phyloP scores from a whole-genome alignment of 257 asterid genomes.

The Craterostigma plantagineum region DNA sequence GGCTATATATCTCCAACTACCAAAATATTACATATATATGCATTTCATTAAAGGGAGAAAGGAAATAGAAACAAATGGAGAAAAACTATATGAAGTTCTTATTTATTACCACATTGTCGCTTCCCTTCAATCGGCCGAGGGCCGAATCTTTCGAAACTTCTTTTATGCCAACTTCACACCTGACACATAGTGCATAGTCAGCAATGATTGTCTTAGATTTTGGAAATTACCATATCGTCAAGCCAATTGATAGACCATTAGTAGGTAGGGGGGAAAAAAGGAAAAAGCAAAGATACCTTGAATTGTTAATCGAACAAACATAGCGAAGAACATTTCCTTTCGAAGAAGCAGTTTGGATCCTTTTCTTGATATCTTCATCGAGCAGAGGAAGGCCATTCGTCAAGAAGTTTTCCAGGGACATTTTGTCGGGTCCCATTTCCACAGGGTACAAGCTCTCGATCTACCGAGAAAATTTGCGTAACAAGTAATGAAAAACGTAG shows the following conservation, averaged over 20 bases:
- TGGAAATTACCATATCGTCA: too few relatives aligned
- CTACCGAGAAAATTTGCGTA: slow-evolving; percentile 23
- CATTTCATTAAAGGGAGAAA: background rate
- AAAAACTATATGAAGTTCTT: too few relatives aligned
- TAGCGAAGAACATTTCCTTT: slow-evolving; percentile 84
- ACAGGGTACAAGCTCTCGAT: slow-evolving; percentile 82
- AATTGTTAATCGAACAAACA: slow-evolving; percentile 60
- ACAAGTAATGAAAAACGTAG: slow-evolving; percentile 11
- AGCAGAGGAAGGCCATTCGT: slow-evolving; percentile 56
- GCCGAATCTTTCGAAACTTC: slow-evolving; percentile 84
- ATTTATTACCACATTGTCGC: slow-evolving; percentile 64
- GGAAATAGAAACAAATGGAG: background rate
- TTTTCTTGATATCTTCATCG: slow-evolving; percentile 41
- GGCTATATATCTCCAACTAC: slow-evolving; percentile 75
- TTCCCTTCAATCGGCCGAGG: slow-evolving; percentile 73
- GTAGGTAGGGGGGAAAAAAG: too few relatives aligned
- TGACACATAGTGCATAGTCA: too few relatives aligned
- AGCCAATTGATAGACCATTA: too few relatives aligned
- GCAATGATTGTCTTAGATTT: background rate
- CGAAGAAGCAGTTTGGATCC: slow-evolving; percentile 41
- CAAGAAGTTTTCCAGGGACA: slow-evolving; percentile 65
- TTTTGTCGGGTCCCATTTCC: slow-evolving; percentile 62
- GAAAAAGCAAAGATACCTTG: slow-evolving; percentile 31
- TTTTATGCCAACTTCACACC: slow-evolving; percentile 84
- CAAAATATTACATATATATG: slow-evolving; percentile 1